These are phyloP conservation scores for Hymenoscyphus linearis DNA, from an alignment of 2,329 filamentous ascomycete genomes.

Conservation along the genomic window DNA sequence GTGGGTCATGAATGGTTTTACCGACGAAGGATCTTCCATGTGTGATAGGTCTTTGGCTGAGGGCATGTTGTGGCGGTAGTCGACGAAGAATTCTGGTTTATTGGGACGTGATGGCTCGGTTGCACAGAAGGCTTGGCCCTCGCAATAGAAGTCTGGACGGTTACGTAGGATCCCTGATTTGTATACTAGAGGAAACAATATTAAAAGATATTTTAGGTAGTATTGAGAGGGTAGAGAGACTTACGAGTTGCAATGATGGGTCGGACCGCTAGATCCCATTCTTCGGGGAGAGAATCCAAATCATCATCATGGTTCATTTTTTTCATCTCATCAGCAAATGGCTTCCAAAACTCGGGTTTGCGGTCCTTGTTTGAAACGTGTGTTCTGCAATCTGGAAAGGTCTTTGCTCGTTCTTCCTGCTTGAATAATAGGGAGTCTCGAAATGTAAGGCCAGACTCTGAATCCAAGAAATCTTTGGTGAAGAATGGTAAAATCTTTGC, in stretches of 20 bases:
- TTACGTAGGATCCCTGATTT: conserved; percentile 40
- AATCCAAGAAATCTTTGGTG: conserved; percentile 34
- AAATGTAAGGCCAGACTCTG: conserved; percentile 32
- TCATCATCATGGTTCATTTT: conserved; percentile 27
- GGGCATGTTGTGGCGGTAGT: conserved; percentile 32
- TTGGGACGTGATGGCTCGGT: conserved; percentile 33
- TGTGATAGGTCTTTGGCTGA: conserved; percentile 24
- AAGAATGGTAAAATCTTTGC: conserved; percentile 38
- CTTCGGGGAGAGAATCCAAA: conserved; percentile 30
- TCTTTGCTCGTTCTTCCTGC: conserved; percentile 36
- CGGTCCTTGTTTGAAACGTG: conserved; percentile 35
- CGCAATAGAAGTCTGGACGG: conserved; percentile 25
- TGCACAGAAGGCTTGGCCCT: conserved; percentile 36
- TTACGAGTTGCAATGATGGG: conserved; percentile 38
- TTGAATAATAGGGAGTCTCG: conserved; percentile 36
- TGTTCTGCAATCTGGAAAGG: conserved; percentile 35
- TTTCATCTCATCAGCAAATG: conserved; percentile 29
- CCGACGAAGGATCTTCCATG: conserved; percentile 32
- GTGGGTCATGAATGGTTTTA: conserved; percentile 32
- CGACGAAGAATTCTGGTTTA: conserved; percentile 40
- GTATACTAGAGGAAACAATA: conserved; percentile 34
- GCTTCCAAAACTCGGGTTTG: conserved; percentile 35
- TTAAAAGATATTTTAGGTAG: neutral
- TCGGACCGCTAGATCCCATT: conserved; percentile 38
- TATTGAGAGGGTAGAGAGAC: neutral